Base-by-base conservation (phyloP, 495 filamentous ascomycete species). In the Xylaria acuta region DNA sequence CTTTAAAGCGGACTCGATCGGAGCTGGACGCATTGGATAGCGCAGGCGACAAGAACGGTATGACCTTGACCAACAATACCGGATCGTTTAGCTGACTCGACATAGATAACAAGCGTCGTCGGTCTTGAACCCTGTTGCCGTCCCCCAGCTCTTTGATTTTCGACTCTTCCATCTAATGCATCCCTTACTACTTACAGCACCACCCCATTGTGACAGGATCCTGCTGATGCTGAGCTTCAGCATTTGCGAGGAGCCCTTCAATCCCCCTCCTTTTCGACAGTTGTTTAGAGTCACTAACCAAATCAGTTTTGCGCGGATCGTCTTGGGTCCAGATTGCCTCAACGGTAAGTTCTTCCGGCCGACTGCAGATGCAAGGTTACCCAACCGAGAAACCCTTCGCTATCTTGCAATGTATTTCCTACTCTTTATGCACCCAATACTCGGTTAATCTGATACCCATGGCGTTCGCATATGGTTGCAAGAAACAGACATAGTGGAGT, bases 71-170 rank as follows among this genome's bases (percentile, higher is more conserved):
- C n/a, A n/a, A 4, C 51, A 49, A n/a, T 16, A n/a, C 54, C 3
- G 45, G 30, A 30, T 53, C 14, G n/a, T 8, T 25, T 25, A 63
- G 59, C 82, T 84, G 70, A 86, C 74, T 54, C 64, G 5, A 40
- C 8, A 30, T 73, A 86, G 84, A 83, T 71, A 65, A 81, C 84
- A 86, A 86, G 83, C 84, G 84, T 80, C 84, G 80, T 82, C 84
- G 84, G 69, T 82, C 83, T 74, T 85, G 75, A 85, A 54, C 12
- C 60, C 18, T 67, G 56, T 64, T 32, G 43, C 62, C 27, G 27
- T 64, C 12, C 45, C 47, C 32, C 49, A 38, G 64, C 47, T 71
- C 22, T 38, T 49, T 71, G 41, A 27, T 72, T 72, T 66, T 41
- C 34, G 34, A 54, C 27, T 49, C 58, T n/a, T 62, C 67, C 25